Conservation (phyloP, 169 alveolate species). For the Theileria orientalis region DNA sequence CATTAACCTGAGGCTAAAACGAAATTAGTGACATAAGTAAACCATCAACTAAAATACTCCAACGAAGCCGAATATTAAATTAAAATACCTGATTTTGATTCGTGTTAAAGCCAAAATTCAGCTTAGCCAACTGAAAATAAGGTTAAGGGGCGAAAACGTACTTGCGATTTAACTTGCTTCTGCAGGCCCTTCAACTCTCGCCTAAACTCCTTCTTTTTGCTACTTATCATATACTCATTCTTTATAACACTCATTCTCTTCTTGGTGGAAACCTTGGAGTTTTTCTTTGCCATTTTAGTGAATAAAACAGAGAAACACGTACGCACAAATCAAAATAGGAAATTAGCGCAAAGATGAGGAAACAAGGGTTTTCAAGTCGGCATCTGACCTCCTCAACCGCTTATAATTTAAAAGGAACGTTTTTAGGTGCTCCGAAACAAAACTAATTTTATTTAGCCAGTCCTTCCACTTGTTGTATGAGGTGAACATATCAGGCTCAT, state of each 20-base stretch:
- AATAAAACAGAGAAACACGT: not conserved
- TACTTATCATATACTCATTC: slow-evolving; percentile 29
- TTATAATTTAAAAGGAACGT: not conserved
- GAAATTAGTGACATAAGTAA: not conserved
- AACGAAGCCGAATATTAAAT: not conserved
- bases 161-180: slow-evolving; percentile 28
- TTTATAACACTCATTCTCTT: slow-evolving; percentile 49
- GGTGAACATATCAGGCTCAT: slow-evolving; percentile 63
- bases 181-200: slow-evolving; percentile 23
- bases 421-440: slow-evolving; percentile 8
- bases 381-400: no score
- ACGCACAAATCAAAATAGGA: not conserved
- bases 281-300: slow-evolving; percentile 46
- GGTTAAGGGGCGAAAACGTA: no score
- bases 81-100: not conserved
- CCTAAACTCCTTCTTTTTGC: slow-evolving; percentile 36
- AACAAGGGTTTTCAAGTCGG: no score
- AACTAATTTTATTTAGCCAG: slow-evolving; percentile 34
- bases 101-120: no score
- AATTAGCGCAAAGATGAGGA: not conserved
- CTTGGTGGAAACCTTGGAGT: slow-evolving; percentile 19
- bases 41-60: not conserved
- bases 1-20: not conserved
- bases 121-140: no score
- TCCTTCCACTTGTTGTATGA: slow-evolving; percentile 51